A percentile compares a stretch with the other conserved stretches of the same genome.
Evolutionary conservation across 345 rosid species (phyloP).

Genomic region (Mercurialis annua): DNA sequence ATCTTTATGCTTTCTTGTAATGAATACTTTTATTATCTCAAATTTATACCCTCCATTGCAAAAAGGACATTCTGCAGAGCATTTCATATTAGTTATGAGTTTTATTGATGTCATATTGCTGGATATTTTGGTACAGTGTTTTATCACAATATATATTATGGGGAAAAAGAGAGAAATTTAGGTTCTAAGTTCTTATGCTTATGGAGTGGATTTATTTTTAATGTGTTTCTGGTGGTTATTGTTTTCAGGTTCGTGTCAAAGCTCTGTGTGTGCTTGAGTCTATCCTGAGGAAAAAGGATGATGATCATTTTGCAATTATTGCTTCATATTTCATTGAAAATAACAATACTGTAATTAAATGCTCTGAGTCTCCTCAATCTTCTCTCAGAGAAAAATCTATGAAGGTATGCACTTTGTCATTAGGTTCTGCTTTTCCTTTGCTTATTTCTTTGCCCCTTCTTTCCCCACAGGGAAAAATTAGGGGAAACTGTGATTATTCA

Average conservation of each 20-base stretch:
- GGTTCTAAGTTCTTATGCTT: neutral
- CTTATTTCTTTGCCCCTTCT: neutral
- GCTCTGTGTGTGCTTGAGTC: constrained; percentile 89
- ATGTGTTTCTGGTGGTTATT: neutral
- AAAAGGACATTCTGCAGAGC: neutral
- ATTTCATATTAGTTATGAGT: neutral
- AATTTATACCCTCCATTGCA: neutral
- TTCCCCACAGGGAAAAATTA: neutral
- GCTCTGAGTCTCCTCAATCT: constrained; percentile 84
- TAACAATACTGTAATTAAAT: constrained; percentile 53
- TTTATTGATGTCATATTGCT: neutral
- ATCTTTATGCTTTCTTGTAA: constrained; percentile 2
- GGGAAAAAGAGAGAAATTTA: neutral
- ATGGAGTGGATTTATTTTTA: neutral
- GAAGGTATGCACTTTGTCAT: constrained; percentile 43
- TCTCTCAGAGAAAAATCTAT: constrained; percentile 87
- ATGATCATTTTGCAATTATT: constrained; percentile 53
- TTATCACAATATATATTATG: neutral
- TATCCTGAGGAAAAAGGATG: constrained; percentile 76
- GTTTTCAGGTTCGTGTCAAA: constrained; percentile 81
- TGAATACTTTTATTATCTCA: constrained; percentile 8
- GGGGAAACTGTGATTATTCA: neutral
- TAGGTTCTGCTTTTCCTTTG: neutral
- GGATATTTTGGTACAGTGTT: neutral
- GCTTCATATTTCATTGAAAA: constrained; percentile 76